Base-by-base conservation (phyloP, 257 asterid genomes). In the Nicotiana paniculata region DNA sequence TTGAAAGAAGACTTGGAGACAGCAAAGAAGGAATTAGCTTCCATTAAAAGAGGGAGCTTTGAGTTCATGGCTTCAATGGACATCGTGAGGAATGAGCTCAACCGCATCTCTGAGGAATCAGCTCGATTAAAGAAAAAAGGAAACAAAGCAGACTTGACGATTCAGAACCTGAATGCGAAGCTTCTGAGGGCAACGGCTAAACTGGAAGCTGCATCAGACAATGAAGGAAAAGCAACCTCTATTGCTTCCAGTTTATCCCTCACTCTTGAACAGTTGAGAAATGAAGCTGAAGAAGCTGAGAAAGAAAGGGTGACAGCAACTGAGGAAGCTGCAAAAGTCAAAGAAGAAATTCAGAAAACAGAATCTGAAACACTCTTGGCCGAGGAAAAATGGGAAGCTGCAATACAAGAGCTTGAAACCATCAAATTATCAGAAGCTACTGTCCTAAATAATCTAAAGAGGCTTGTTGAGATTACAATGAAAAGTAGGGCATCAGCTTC, bases 1-100 rank as follows among this genome's bases (percentile, higher is more conserved):
- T 72, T 89, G 74, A 77, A 84, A 79, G 69, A 85, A 83, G 97
- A 93, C 81, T 68, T 93, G 84, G 94, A 88, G 82, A 89, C 83
- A 53, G 81, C 89, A 18, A 92, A 86, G 86, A 82, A 85, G 64
- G 93, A 91, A 84, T 18, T 94, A 80, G 87, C 87, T 58, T 82
- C 89, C 17, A 79, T 86, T 61, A 86, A 81, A 86, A 92, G 89
- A 64, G 96, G 87, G 70, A 76, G 94, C 75, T 89, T 93, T 77
- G 94, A 90, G 85, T 89, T 91, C 78, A 93, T 96, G 98, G 89
- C 91, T 69, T 94, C 98, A 18, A 92, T 96, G 93, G 97, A 92
- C 72, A 80, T 86, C 17, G 82, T 87, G n/a, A 84, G 97, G 83
- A 84, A 88, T 4, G 97, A 96, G 86, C 90, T 91, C 84, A 90